Base-by-base conservation (phyloP, 495 filamentous ascomycete species). In the Penicillium salamii region DNA sequence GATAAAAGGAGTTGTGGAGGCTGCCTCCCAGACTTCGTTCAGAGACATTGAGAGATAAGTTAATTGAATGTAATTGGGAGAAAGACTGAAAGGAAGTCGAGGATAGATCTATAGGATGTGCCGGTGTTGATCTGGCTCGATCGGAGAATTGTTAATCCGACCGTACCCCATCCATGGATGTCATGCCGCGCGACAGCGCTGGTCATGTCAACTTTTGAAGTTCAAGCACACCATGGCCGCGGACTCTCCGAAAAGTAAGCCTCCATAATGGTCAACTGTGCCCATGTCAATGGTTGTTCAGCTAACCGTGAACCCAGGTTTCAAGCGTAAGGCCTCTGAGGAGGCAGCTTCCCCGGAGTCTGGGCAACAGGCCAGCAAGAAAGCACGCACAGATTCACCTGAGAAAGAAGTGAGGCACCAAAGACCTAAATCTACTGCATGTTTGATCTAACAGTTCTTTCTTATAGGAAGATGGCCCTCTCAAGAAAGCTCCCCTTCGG, bases 21-120 rank as follows among this genome's bases (percentile, higher is more conserved):
- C 87, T 77, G 86, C 86, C 75, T 92, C 86, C 91, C 91, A 96
- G 67, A 92, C 78, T 66, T 90, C 82, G 68, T 85, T 85, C 65
- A 96, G 68, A 77, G 90, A 89, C 75, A 81, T 78, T n/a, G 64
- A 61, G 59, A 49, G 15, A 20, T 38, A 43, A 36, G 14, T 31
- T 28, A 53, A 26, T 36, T 39, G 15, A 33, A 19, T 42, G 45
- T n/a, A 24, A 41, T 46, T 26, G 28, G n/a, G n/a, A 36, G 19
- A 8, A 21, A 31, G 18, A 33, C 49, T 31, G 29, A 43, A 23
- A 35, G 12, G 28, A 36, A 14, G n/a, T 31, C 5, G 12, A 29
- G 14, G n/a, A 7, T 23, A 5, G 15, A 32, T 26, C 23, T 26
- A 26, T 26, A 45, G 18, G 8, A 42, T 20, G n/a, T 21, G 44